These are phyloP conservation scores for Coelastrella sp. DNA, from an alignment of 139 green algal species.

Conservation along the genomic window DNA sequence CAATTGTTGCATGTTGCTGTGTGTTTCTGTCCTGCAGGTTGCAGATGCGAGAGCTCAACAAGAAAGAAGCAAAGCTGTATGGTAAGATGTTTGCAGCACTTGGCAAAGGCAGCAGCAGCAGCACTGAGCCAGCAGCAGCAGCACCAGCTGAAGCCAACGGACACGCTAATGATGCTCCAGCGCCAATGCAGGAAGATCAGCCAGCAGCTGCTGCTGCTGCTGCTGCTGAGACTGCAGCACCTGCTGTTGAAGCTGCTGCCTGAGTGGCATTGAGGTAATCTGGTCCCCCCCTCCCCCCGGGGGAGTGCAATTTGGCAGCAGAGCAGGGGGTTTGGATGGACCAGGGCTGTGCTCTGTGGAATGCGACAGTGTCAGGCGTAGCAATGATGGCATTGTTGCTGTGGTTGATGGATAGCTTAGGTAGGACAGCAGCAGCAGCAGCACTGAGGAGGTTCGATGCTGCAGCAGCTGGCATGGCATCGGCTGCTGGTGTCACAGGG, in stretches of 20 bases:
- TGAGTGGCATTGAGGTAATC: background rate
- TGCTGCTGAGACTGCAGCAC: background rate
- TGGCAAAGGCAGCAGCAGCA: conserved; percentile 33
- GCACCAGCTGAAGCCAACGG: background rate
- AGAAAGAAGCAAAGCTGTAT: conserved; percentile 80
- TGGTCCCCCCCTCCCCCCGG: too few relatives aligned
- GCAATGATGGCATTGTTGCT: too few relatives aligned
- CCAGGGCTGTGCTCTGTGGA: too few relatives aligned
- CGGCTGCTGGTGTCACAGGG: too few relatives aligned
- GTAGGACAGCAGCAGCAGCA: too few relatives aligned
- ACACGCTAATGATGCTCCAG: background rate
- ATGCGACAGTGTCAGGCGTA: too few relatives aligned
- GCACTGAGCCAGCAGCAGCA: background rate
- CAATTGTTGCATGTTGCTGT: background rate
- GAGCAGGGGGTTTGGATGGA: too few relatives aligned
- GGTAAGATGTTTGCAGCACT: conserved; percentile 76
- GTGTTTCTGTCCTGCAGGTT: conserved; percentile 34
- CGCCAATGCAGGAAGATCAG: background rate
- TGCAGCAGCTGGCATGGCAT: too few relatives aligned
- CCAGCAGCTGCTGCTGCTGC: background rate
- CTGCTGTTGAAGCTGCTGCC: conserved; percentile 12
- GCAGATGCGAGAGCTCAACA: conserved; percentile 59
- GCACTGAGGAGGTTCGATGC: too few relatives aligned
- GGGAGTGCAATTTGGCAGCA: too few relatives aligned
- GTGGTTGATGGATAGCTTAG: too few relatives aligned